Conservation (phyloP, 768 basidiomycete genomes). For the Lactifluus piperatus region DNA sequence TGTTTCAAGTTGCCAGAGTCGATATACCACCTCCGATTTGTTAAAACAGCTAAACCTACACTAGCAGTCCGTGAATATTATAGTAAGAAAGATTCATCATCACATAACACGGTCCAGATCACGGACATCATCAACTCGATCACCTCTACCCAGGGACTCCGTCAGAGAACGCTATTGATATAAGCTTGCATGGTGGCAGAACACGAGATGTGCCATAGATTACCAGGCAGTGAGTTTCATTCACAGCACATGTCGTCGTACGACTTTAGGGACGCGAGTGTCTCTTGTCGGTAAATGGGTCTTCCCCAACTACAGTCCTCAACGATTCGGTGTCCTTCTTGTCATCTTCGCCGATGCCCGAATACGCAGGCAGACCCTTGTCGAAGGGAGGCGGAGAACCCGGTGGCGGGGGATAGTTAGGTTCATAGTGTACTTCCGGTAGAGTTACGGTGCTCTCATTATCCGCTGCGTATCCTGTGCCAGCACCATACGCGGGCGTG, state of each 20-base stretch:
- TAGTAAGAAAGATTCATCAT: not conserved
- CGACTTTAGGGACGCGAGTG: not conserved
- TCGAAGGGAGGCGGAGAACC: constrained; percentile 39
- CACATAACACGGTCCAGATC: too few species aligned
- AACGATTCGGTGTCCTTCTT: constrained; percentile 25
- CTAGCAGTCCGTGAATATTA: not conserved
- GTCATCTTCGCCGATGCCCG: constrained; percentile 24
- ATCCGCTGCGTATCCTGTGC: constrained; percentile 19
- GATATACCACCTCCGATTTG: not conserved
- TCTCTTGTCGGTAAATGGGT: constrained; percentile 48
- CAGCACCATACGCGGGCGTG: constrained; percentile 24
- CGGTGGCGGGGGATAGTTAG: constrained; percentile 38
- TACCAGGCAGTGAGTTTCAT: not conserved
- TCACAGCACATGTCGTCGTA: not conserved
- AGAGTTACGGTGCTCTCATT: constrained; percentile 14
- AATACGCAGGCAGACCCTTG: constrained; percentile 36
- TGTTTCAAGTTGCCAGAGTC: too few species aligned
- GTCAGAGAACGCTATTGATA: not conserved
- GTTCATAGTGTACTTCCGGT: constrained; percentile 19
- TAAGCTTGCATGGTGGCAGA: not conserved
- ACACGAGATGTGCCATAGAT: not conserved
- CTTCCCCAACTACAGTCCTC: constrained; percentile 28
- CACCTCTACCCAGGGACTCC: not conserved
- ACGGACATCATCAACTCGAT: not conserved
- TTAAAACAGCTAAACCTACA: not conserved